Conservation (phyloP, 164 flowering plant genomes). For the Magnolia sinica region DNA sequence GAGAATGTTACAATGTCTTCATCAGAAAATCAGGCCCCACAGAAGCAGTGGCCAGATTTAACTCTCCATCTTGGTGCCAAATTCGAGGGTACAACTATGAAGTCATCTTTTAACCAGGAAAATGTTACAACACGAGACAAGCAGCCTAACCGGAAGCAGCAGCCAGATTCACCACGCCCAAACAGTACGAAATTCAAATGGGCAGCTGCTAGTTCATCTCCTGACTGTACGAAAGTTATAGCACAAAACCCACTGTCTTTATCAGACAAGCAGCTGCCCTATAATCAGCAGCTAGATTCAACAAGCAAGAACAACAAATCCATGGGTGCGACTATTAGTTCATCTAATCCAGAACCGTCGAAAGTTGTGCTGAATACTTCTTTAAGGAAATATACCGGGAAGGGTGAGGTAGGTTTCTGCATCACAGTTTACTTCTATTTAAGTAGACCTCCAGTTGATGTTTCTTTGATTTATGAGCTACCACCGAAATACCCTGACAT, state of each 20-base stretch:
- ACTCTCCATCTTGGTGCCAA: neutral
- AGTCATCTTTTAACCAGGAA: neutral
- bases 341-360: conserved; percentile 14
- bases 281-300: conserved; percentile 29
- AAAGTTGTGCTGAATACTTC: neutral
- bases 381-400: conserved; percentile 19
- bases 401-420: conserved; percentile 42
- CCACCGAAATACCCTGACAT: neutral
- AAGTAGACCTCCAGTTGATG: neutral
- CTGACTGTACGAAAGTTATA: conserved; percentile 22
- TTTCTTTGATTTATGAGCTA: neutral
- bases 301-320: conserved; percentile 9
- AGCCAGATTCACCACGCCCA: conserved; percentile 13
- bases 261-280: conserved; percentile 19
- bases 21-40: neutral
- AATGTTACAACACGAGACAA: conserved; percentile 2
- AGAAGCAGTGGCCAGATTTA: neutral
- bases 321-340: neutral
- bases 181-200: conserved; percentile 16
- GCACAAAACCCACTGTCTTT: conserved; percentile 27
- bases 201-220: conserved; percentile 4
- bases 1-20: neutral
- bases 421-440: neutral
- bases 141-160: conserved; percentile 5
- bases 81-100: neutral